A percentile compares a stretch with the other conserved stretches of the same genome.
phyloP scores from a whole-genome alignment of 306 rosid genomes.

The Elaeagnus macrophylla region DNA sequence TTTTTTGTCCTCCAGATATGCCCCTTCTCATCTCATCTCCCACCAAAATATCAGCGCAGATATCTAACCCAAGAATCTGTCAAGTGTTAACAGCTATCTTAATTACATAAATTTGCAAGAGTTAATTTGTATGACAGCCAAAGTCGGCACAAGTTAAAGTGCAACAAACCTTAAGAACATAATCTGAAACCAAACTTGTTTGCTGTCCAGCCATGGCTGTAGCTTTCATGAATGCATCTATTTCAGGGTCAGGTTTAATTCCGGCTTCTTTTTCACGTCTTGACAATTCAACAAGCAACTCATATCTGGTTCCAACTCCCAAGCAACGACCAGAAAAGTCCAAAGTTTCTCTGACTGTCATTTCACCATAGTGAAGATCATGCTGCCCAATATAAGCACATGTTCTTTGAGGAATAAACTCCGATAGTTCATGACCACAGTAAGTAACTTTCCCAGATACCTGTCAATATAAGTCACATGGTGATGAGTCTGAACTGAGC shows the following conservation, averaged over 20 bases:
- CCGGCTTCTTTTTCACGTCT: slow-evolving; percentile 49
- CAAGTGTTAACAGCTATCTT: not conserved
- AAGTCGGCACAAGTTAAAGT: slow-evolving; percentile 2
- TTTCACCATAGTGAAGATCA: slow-evolving; percentile 72
- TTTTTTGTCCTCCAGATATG: slow-evolving; percentile 74
- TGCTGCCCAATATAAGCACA: slow-evolving; percentile 71
- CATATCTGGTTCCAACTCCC: slow-evolving; percentile 69
- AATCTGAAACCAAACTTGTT: slow-evolving; percentile 59
- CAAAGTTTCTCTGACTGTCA: slow-evolving; percentile 70
- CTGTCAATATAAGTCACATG: slow-evolving; percentile 19
- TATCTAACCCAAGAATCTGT: slow-evolving; percentile 72
- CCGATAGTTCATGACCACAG: slow-evolving; percentile 69
- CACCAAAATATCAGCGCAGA: slow-evolving; percentile 56
- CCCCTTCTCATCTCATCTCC: slow-evolving; percentile 83
- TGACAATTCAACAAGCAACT: slow-evolving; percentile 41
- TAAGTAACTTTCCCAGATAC: slow-evolving; percentile 57
- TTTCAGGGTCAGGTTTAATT: slow-evolving; percentile 65
- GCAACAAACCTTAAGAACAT: slow-evolving; percentile 62
- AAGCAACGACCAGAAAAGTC: slow-evolving; percentile 61
- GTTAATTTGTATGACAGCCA: not conserved
- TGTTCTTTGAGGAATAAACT: slow-evolving; percentile 66
- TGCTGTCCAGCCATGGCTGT: slow-evolving; percentile 54
- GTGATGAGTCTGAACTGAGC: too few relatives aligned
- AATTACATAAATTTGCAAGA: not conserved
- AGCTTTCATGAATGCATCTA: slow-evolving; percentile 89